Base-by-base conservation (phyloP, 495 filamentous ascomycete species). In the Tuber borchii region DNA sequence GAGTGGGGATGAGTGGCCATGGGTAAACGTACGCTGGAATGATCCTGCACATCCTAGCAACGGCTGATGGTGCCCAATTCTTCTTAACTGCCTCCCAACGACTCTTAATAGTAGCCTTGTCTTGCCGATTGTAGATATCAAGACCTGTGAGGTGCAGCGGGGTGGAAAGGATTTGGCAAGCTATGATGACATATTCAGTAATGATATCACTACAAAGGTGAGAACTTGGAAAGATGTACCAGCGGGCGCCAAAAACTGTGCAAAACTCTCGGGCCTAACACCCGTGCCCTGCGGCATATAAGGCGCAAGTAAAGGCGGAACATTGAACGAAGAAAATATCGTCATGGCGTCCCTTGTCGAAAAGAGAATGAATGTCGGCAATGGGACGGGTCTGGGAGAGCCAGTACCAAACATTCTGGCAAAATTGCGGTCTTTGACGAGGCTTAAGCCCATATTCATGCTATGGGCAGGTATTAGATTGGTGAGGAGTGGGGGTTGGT, bases 301-400 rank as follows among this genome's bases (percentile, higher is more conserved):
- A 0, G 91, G 92, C 0, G 93, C 91, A 20, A 97, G 85, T 1
- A 95, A 80, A 0, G 92, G 87, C 0, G 95, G 95, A 40, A 97
- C 86, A 83, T 97, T 97, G 88, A 98, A 98, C 56, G 90, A 93
- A 39, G 92, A 93, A 85, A 97, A 97, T 84, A 98, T 93, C 31
- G 95, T 97, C 76, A 97, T 84, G 83, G 91, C 93, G 85, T 98
- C 95, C 78, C 95, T 89, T 72, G 90, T 81, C 16, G 92, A 90
- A 87, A 97, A 98, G 75, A 97, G 89, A 0, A 86, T 80, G 84
- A 94, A 97, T 44, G 91, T 92, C 19, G 88, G 87, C 72, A 86
- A 81, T 1, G 89, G 86, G 20, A 91, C 88, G 48, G 89, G 86
- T 10, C 90, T 85, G 0, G 86, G 86, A 0, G 84, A 79, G 3